Base-by-base conservation (phyloP, 2,329 filamentous ascomycete species). In the Elsinoe arachidis region DNA sequence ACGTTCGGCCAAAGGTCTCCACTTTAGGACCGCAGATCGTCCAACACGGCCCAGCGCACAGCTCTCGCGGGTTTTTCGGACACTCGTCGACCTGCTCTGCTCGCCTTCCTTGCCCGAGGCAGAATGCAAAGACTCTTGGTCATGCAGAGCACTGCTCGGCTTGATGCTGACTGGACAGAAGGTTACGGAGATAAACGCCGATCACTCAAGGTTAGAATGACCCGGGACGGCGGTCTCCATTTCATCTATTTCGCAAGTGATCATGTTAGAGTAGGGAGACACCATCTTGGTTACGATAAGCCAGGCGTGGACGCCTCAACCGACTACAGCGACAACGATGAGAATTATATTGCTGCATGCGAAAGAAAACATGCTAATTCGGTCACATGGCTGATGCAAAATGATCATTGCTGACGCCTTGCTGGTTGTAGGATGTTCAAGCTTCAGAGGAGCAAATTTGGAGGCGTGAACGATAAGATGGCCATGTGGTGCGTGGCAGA, bases 401-500 rank as follows among this genome's bases (percentile, higher is more conserved):
- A 7, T 26, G 26, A 30, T 46, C 11, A 14, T 15, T 14, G 19
- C 41, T 46, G 41, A 46, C 15, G 41, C 21, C 21, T 30, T 46
- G 21, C 21, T 46, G 41, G 19, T 46, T 9, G 5, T 4, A 11
- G 11, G 5, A 11, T 26, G 10, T 46, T 46, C 19, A 15, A 11
- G 39, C n/a, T 43, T 11, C 19, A 43, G 6, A 26, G 10, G 12
- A 35, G 46, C 23, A 26, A 51, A 15, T 34, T 35, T 53, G 14
- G 33, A 17, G 19, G 11, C n/a, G 14, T 2, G 33, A 53, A 38
- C 15, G 49, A 53, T 11, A 17, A 53, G 11, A 23, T 53, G 49
- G 26, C 49, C 49, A 53, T 53, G 49, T 39, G 49, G 41, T 38
- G 49, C 35, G 49, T 23, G 35, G 33, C 15, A 17, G 33, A 53